These are phyloP conservation scores for Zostera marina DNA, from an alignment of 116 monocot genomes.

Conservation along the genomic window DNA sequence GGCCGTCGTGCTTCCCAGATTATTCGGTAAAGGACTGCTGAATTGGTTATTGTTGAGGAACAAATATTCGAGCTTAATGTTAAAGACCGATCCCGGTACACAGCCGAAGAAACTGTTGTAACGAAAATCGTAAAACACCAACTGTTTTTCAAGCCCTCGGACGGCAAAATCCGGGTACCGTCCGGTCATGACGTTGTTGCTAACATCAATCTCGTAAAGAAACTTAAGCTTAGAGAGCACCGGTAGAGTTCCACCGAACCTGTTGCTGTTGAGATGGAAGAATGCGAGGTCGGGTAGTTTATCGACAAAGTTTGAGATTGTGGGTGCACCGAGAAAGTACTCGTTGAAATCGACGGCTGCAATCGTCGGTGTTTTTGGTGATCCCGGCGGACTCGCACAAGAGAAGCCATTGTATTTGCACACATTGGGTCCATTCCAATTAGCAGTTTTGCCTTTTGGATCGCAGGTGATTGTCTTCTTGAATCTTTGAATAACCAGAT, in stretches of 20 bases:
- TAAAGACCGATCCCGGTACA: slow-evolving; percentile 13
- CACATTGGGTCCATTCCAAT: slow-evolving; percentile 10
- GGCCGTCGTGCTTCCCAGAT: slow-evolving; percentile 15
- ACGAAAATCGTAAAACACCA: slow-evolving; percentile 31
- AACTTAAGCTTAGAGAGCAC: slow-evolving; percentile 7
- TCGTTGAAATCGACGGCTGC: slow-evolving; percentile 24
- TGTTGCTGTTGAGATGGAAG: slow-evolving; percentile 32
- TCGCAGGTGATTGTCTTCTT: slow-evolving; percentile 18
- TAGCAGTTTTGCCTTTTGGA: slow-evolving; percentile 4
- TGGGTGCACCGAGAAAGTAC: slow-evolving; percentile 10
- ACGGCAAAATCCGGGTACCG: slow-evolving; percentile 9
- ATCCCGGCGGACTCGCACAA: slow-evolving; percentile 8
- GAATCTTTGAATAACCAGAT: slow-evolving; percentile 14
- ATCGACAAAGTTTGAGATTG: slow-evolving; percentile 17
- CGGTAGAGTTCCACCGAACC: slow-evolving; percentile 18
- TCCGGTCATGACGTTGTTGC: slow-evolving; percentile 16
- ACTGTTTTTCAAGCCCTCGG: slow-evolving; percentile 1
- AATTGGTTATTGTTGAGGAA: slow-evolving; percentile 40
- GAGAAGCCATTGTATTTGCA: slow-evolving; percentile 17
- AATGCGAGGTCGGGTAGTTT: slow-evolving; percentile 21
- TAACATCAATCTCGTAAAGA: slow-evolving; percentile 24
- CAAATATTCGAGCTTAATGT: slow-evolving; percentile 12
- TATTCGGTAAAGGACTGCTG: slow-evolving; percentile 1
- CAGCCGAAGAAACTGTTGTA: slow-evolving; percentile 22
- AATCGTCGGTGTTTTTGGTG: slow-evolving; percentile 1